Base-by-base conservation (phyloP, 2,329 filamentous ascomycete species). In the Acephala macrosclerotiorum region DNA sequence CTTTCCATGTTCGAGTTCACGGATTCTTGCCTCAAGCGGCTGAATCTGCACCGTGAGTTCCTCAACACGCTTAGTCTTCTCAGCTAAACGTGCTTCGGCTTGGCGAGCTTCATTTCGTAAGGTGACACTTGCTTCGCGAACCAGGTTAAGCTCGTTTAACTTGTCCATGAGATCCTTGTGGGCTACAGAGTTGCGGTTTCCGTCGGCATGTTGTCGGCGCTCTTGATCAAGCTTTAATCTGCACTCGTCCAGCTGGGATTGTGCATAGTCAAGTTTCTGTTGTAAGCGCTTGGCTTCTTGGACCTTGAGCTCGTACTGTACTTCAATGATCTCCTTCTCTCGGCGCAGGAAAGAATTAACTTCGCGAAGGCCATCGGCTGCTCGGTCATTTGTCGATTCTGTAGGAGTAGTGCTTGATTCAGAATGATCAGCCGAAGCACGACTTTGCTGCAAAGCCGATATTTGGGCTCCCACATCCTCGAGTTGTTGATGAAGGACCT, bases 271-370 rank as follows among this genome's bases (percentile, higher is more conserved):
- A 26, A 97, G 85, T 75, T 98, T 94, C 73, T 97, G 93, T 74
- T 95, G 92, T 49, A 97, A 80, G 61, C 96, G 89, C 79, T 96
- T 97, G 61, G 89, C 85, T 79, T 99, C 96, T 73, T 97, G 93
- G 0, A 89, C 85, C 73, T 95, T 94, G 53, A 98, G 84, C 72
- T 97, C 94, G 73, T 94, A 92, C 75, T 98, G 95, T n/a, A 97
- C 93, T 73, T 99, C 95, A 9, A 97, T 86, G 70, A 99, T 98
- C 77, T 98, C 96, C 82, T 98, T 99, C 80, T 99, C 96, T 49
- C 93, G 91, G 55, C 95, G 91, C 67, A 99, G 83, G 77, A 96
- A 99, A 68, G 88, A 91, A 79, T 97, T 96, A 64, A 99, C 87
- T 74, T 98, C 95, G 68, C 96, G 91, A 11, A 97, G 86, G 61